Evolutionary conservation across 805 yeast species (phyloP), one percentile per base, ranked within the genome.

Genomic region (Saccharomycopsis olivae): DNA sequence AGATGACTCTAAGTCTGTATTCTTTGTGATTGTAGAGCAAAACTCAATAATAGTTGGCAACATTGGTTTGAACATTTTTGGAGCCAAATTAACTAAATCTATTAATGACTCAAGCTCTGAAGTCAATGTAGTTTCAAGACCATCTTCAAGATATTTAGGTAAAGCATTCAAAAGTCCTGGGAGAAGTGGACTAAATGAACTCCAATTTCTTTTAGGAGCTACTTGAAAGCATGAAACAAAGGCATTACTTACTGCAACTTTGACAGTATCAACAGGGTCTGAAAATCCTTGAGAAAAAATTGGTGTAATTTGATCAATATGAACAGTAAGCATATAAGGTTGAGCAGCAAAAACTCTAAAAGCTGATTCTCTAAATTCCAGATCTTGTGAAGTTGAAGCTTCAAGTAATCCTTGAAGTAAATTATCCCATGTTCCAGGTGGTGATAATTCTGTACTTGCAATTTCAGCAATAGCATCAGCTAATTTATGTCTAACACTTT

Each of bases 401-500:
- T 72, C 74, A 47, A 85, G 72, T 29, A 89, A 64, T 1, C 86
- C 75, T 38, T 83, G 86, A 29, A 87, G 61, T 36, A 82, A 69
- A 31, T 84, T 88, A 13, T 78, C 73, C 98, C 98, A 89, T 3
- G 65, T 58, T 3, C 68, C 69, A 17, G 65, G 66, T 15, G 63
- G 66, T 3, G 63, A 52, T 35, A 65, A 57, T 11, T 73, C 78
- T 43, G 75, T 80, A 52, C 78, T 77, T 2, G 96, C 94, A 34
- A 89, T 74, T 60, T 88, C 97, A 1, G 96, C 84, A 35, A 92
- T 80, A 6, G 95, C 94, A 64, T 92, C 98, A 2, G 96, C 78
- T 36, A 92, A 64, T 55, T 89, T 92, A 59, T 89, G 96, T 56
- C 96, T 77, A 24, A 86, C 86, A 47, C 73, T 74, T 46, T 74